A percentile compares a stretch with the other conserved stretches of the same genome.
Evolutionary conservation across 2,329 filamentous ascomycete genomes (phyloP).

Genomic region (Beauveria sp.): DNA sequence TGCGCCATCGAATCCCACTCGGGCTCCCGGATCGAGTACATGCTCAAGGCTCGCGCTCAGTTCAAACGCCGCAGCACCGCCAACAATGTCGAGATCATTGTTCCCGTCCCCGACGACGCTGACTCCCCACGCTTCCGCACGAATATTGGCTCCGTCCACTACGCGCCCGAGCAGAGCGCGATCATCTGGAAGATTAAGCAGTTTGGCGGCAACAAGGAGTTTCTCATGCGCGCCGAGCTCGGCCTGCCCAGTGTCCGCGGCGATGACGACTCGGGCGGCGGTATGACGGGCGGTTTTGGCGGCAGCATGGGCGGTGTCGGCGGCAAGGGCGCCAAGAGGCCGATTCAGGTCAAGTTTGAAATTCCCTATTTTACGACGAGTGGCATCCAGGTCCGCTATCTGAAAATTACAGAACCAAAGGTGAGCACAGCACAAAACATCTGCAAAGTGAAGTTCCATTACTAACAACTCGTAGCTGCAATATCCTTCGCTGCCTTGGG

Average conservation of each 20-base stretch:
- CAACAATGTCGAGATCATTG: slow-evolving; percentile 97
- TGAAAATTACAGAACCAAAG: slow-evolving; percentile 99
- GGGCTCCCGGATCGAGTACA: slow-evolving; percentile 93
- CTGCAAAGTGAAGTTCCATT: not conserved
- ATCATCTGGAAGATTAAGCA: slow-evolving; percentile 99
- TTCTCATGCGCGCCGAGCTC: slow-evolving; percentile 94
- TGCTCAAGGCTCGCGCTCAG: slow-evolving; percentile 95
- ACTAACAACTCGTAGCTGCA: slow-evolving; percentile 56
- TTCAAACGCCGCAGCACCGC: slow-evolving; percentile 97
- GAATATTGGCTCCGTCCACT: slow-evolving; percentile 95
- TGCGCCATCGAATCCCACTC: slow-evolving; percentile 95
- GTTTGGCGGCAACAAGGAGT: slow-evolving; percentile 97
- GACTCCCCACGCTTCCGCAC: slow-evolving; percentile 94
- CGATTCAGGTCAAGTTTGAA: slow-evolving; percentile 98
- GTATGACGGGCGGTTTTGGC: slow-evolving; percentile 96
- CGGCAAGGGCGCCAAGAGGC: slow-evolving; percentile 81
- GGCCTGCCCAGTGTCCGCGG: slow-evolving; percentile 89
- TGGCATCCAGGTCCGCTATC: slow-evolving; percentile 94
- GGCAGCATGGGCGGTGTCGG: slow-evolving; percentile 91
- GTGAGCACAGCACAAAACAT: slow-evolving; percentile 37
- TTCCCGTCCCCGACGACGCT: slow-evolving; percentile 94
- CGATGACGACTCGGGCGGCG: slow-evolving; percentile 89
- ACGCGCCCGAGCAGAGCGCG: slow-evolving; percentile 91
- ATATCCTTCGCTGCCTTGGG: slow-evolving; percentile 97
- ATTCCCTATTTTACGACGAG: slow-evolving; percentile 99